Evolutionary conservation across 768 basidiomycete genomes (phyloP).

Genomic region (Tephrocybe sp.): DNA sequence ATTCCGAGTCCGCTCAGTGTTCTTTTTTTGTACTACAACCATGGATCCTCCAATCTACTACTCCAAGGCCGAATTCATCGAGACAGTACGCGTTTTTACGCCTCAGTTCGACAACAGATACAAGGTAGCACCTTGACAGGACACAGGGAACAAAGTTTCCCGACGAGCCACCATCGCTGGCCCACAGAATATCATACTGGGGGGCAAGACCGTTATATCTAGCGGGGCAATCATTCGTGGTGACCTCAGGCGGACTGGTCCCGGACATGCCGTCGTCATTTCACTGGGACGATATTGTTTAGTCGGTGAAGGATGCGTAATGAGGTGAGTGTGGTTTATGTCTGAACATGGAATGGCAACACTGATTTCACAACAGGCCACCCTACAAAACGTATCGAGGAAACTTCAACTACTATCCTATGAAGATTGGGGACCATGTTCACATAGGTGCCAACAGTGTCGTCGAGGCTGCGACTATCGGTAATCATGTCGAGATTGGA

Average conservation of each 20-base stretch:
- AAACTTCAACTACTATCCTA: slow-evolving; percentile 95
- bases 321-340: slow-evolving; percentile 54
- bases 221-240: slow-evolving; percentile 90
- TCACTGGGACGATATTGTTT: slow-evolving; percentile 92
- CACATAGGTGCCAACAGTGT: slow-evolving; percentile 88
- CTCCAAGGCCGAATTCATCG: slow-evolving; percentile 82
- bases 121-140: slow-evolving; percentile 42
- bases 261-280: slow-evolving; percentile 92
- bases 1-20: slow-evolving; percentile 2
- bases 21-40: background rate
- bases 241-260: slow-evolving; percentile 85
- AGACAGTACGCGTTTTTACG: slow-evolving; percentile 57
- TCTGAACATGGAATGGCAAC: too few relatives aligned
- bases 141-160: slow-evolving; percentile 96
- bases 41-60: slow-evolving; percentile 83
- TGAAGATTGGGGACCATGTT: slow-evolving; percentile 95
- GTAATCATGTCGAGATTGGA: slow-evolving; percentile 92
- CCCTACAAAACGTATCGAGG: slow-evolving; percentile 90
- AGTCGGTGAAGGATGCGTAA: slow-evolving; percentile 85
- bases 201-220: slow-evolving; percentile 95
- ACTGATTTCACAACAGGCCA: slow-evolving; percentile 44
- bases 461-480: slow-evolving; percentile 93
- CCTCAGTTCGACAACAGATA: background rate
- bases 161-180: slow-evolving; percentile 89
- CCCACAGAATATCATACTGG: slow-evolving; percentile 94